Percentiles rank a stretch among this genome's conserved stretches.
These are phyloP conservation scores for Nicotiana attenuata DNA, from an alignment of 257 asterid genomes.

Conservation along the genomic window DNA sequence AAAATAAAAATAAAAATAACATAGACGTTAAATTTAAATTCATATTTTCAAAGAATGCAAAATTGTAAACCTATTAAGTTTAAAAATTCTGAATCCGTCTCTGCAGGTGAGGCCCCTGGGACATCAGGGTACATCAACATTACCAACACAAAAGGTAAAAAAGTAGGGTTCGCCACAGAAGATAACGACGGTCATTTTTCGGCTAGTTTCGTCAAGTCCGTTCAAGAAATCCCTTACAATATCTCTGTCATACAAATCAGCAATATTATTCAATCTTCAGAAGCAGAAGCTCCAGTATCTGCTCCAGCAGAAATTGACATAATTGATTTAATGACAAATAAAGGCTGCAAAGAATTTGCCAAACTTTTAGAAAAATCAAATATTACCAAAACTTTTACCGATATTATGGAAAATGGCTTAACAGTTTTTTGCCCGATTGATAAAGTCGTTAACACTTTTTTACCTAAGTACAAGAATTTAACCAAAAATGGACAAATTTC, in stretches of 20 bases:
- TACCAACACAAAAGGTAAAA: conserved; percentile 71
- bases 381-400: conserved; percentile 38
- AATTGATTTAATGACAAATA: conserved; percentile 58
- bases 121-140: conserved; percentile 84
- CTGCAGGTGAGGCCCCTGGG: conserved; percentile 71
- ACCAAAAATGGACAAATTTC: conserved; percentile 45
- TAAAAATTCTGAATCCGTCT: background rate
- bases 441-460: conserved; percentile 43
- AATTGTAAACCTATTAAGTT: background rate
- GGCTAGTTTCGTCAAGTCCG: conserved; percentile 53
- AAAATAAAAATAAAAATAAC: too few relatives aligned
- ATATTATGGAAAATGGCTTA: conserved; percentile 49
- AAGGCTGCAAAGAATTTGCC: conserved; percentile 72
- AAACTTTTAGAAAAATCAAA: conserved; percentile 44
- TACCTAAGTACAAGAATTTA: conserved; percentile 61
- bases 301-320: conserved; percentile 50
- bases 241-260: conserved; percentile 71
- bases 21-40: too few relatives aligned
- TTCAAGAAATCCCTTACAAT: conserved; percentile 54
- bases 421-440: conserved; percentile 86
- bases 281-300: conserved; percentile 72
- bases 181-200: conserved; percentile 37
- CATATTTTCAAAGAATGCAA: background rate
- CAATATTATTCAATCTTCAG: conserved; percentile 47
- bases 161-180: conserved; percentile 59